Base-by-base conservation (phyloP, 2,329 filamentous ascomycete species). In the Phaeosphaeria sp. region DNA sequence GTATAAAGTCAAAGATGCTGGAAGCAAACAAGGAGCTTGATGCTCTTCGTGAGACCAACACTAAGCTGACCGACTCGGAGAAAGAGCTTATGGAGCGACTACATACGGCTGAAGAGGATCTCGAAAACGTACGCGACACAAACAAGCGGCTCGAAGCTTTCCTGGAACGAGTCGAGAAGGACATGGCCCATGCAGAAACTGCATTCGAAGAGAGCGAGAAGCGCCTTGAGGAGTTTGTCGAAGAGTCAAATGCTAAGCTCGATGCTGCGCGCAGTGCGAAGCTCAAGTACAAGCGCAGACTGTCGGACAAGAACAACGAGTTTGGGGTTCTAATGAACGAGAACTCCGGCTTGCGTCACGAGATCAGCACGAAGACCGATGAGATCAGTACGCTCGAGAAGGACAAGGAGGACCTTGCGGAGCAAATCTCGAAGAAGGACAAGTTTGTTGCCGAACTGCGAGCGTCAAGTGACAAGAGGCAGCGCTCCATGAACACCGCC, bases 61-160 rank as follows among this genome's bases (percentile, higher is more conserved):
- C 57, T 5, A 64, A 68, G 42, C 63, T 73, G 15, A 68, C 72
- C 21, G 50, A 64, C 30, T 73, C 70, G 9, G 73, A 77, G 51
- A 68, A 67, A n/a, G 65, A 68, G 39, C 56, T 78, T 7, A 27
- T 63, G 5, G 46, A 52, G 10, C 69, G 72, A 25, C 65, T 78
- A 25, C 57, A 65, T 2, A 60, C 65, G 22, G 72, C 75, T 3
- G 75, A 77, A 53, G 60, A 72, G 18, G 73, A 78, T 22, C 58
- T 78, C 17, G 44, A 60, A 6, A 65, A 55, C 15, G 68, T 76
- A 1, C 65, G 63, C 30, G 56, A 67, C 5, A 71, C 72, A 6
- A 78, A 78, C 50, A 50, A 68, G 41, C 63, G 63, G 1, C 62
- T 78, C 1, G 75, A 76, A 46, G 58, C 60, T 0, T 74, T 77